A percentile compares a stretch with the other conserved stretches of the same genome.
Evolutionary conservation across 139 green algal genomes (phyloP).

Genomic region (Spirogloea muscicola): DNA sequence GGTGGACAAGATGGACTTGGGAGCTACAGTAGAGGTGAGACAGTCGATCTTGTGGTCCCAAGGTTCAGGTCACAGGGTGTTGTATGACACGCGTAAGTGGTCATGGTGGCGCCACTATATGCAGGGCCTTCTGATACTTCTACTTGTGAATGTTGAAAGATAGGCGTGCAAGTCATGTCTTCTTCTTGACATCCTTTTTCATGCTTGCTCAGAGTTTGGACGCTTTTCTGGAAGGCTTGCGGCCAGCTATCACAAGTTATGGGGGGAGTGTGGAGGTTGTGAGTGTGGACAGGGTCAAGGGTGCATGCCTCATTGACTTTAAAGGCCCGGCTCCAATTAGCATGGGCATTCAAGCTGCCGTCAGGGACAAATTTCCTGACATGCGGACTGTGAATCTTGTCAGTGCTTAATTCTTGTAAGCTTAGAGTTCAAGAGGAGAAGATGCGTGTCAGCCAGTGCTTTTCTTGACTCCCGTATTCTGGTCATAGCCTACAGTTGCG

Average conservation of each 20-base stretch:
- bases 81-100: too few species aligned
- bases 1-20: conserved; percentile 49
- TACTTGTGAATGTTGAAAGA: too few species aligned
- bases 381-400: conserved; percentile 25
- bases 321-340: conserved; percentile 38
- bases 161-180: too few species aligned
- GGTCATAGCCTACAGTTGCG: too few species aligned
- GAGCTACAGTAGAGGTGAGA: conserved; percentile 50
- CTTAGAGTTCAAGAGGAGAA: too few species aligned
- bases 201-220: conserved; percentile 55
- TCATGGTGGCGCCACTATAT: too few species aligned
- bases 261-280: conserved; percentile 75
- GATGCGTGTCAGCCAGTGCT: too few species aligned
- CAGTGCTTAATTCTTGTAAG: not conserved
- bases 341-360: conserved; percentile 59
- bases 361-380: conserved; percentile 63
- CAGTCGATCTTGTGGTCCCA: too few species aligned
- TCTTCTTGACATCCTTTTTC: too few species aligned
- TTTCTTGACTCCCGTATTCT: too few species aligned
- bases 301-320: conserved; percentile 54
- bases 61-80: too few species aligned
- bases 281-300: conserved; percentile 47
- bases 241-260: conserved; percentile 69
- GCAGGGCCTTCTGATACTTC: too few species aligned
- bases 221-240: conserved; percentile 75